phyloP scores from a whole-genome alignment of 2,329 filamentous ascomycete species.

The Calonectria pteridis region DNA sequence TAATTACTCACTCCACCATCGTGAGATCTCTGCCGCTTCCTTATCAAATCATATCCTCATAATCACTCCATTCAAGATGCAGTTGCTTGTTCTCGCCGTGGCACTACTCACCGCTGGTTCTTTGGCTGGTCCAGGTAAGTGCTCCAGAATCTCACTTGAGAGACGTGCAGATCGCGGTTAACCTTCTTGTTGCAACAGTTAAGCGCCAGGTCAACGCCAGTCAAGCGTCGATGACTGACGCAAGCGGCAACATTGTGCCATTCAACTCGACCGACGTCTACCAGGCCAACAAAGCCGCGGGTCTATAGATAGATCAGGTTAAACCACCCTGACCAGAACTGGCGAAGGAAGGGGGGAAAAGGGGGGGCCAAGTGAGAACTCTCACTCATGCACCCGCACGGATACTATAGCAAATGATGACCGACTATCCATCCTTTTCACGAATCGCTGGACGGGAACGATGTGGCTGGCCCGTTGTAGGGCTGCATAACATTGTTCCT shows the following conservation, averaged over 20 bases:
- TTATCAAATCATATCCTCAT: background rate
- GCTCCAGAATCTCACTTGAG: background rate
- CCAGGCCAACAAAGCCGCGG: slow-evolving; percentile 53
- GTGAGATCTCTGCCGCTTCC: background rate
- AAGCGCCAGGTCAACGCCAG: slow-evolving; percentile 48
- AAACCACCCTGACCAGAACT: background rate
- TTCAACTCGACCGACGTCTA: slow-evolving; percentile 60
- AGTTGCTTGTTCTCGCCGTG: slow-evolving; percentile 62
- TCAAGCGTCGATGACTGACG: slow-evolving; percentile 60
- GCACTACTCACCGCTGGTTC: slow-evolving; percentile 61
- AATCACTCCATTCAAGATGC: slow-evolving; percentile 60
- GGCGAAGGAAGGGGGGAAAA: background rate
- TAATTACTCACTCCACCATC: background rate
- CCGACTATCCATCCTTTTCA: background rate
- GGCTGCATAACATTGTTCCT: slow-evolving; percentile 19
- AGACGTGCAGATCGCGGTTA: slow-evolving; percentile 11
- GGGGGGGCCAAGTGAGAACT: background rate
- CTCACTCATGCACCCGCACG: background rate
- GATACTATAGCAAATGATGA: background rate
- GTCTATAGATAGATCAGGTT: slow-evolving; percentile 46
- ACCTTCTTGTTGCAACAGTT: slow-evolving; percentile 28
- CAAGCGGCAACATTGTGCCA: slow-evolving; percentile 58
- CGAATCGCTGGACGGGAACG: slow-evolving; percentile 9
- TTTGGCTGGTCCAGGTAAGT: slow-evolving; percentile 54
- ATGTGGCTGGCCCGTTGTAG: slow-evolving; percentile 22